Percentiles rank a stretch among this genome's conserved stretches.
Conservation (phyloP, 108 stramenopile genomes). For the Mediolabrus comicus region DNA sequence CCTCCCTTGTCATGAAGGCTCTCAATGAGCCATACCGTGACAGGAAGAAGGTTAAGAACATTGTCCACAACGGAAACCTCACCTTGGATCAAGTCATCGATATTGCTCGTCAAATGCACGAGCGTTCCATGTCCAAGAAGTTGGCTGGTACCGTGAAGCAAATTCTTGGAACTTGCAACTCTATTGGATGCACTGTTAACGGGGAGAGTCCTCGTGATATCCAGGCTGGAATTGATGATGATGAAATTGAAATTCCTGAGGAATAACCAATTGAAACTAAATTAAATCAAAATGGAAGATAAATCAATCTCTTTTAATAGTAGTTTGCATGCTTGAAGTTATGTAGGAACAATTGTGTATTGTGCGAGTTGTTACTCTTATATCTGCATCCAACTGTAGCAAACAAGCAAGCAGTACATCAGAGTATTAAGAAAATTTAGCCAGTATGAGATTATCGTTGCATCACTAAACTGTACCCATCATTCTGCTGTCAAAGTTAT, state of each 20-base stretch:
- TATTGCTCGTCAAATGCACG: constrained; percentile 97
- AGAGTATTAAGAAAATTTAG: no score
- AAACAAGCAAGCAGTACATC: no score
- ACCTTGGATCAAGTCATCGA: constrained; percentile 99
- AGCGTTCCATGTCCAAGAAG: constrained; percentile 94
- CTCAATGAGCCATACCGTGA: constrained; percentile 99
- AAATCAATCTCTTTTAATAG: neutral
- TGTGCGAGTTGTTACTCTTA: no score
- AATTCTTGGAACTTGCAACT: constrained; percentile 98
- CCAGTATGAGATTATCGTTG: no score
- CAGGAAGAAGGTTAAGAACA: constrained; percentile 99
- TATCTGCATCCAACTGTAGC: no score
- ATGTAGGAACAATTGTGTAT: no score
- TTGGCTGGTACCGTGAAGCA: constrained; percentile 98
- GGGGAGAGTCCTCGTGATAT: constrained; percentile 96
- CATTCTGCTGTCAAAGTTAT: no score
- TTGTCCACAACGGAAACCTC: constrained; percentile 99
- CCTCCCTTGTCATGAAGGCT: constrained; percentile 99
- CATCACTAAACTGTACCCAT: no score
- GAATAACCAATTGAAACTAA: constrained; percentile 61
- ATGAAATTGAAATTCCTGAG: constrained; percentile 91
- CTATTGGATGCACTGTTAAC: constrained; percentile 99
- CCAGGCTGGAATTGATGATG: constrained; percentile 89
- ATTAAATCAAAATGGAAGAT: neutral
- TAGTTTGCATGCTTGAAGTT: no score